Conservation (phyloP, 805 yeast species). For the Metschnikowia koreensis region DNA sequence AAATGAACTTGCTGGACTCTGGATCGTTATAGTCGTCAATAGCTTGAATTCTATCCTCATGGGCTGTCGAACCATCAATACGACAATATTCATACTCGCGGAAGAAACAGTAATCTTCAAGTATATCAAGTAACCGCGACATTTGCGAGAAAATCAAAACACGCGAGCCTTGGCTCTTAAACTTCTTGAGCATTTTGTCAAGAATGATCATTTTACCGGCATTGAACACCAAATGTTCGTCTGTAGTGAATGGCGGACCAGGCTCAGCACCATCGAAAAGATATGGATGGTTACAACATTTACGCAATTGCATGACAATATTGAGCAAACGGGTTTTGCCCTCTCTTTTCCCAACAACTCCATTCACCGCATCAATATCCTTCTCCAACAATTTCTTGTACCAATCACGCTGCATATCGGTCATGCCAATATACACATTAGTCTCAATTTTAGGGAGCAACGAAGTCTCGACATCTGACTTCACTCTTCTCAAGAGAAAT, state of each 20-base stretch:
- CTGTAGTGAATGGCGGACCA: conserved; percentile 96
- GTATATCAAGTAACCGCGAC: conserved; percentile 84
- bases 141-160: conserved; percentile 91
- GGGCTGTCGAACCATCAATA: conserved; percentile 91
- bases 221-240: conserved; percentile 87
- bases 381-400: conserved; percentile 84
- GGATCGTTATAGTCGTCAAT: conserved; percentile 90
- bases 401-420: conserved; percentile 93
- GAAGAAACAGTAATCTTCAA: conserved; percentile 88
- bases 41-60: conserved; percentile 88
- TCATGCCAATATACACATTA: conserved; percentile 90
- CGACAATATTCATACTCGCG: conserved; percentile 85
- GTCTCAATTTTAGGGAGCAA: conserved; percentile 87
- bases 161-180: conserved; percentile 76
- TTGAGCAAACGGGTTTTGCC: conserved; percentile 87
- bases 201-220: conserved; percentile 88
- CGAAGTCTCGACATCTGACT: conserved; percentile 90
- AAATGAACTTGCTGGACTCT: conserved; percentile 76
- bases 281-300: conserved; percentile 97
- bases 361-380: conserved; percentile 95
- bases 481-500: conserved; percentile 82
- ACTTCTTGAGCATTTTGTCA: conserved; percentile 74
- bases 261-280: conserved; percentile 99
- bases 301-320: conserved; percentile 94
- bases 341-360: conserved; percentile 91